A percentile compares a stretch with the other conserved stretches of the same genome.
phyloP scores from a whole-genome alignment of 768 basidiomycete genomes.

The Mycena maculata region DNA sequence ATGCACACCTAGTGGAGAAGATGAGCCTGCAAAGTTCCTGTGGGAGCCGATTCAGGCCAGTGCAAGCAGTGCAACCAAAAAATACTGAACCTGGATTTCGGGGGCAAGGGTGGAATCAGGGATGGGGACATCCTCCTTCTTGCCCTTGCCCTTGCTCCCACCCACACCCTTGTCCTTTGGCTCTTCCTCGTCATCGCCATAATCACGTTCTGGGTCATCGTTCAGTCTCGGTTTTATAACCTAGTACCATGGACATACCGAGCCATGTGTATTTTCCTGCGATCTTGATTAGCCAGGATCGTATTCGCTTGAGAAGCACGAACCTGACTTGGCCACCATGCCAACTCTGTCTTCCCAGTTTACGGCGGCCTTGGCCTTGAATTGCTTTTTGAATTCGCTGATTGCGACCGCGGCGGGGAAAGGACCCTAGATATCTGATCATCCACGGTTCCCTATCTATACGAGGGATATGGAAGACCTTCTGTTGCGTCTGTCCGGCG shows the following conservation, averaged over 20 bases:
- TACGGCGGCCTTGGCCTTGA: slow-evolving; percentile 62
- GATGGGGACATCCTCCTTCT: slow-evolving; percentile 44
- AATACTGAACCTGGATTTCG: slow-evolving; percentile 55
- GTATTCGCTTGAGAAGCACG: slow-evolving; percentile 4
- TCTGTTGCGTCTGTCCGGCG: slow-evolving; percentile 59
- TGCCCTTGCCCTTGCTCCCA: slow-evolving; percentile 21
- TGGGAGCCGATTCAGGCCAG: background rate
- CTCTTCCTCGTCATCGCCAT: slow-evolving; percentile 62
- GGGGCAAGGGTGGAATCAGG: slow-evolving; percentile 58
- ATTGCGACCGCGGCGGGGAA: slow-evolving; percentile 54
- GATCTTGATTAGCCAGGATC: background rate
- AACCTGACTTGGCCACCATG: slow-evolving; percentile 65
- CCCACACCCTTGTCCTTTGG: slow-evolving; percentile 42
- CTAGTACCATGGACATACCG: slow-evolving; percentile 47
- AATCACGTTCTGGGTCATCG: slow-evolving; percentile 57
- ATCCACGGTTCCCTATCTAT: background rate
- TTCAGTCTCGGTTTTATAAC: background rate
- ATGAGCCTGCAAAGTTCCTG: slow-evolving; percentile 63
- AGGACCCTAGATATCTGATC: slow-evolving; percentile 54
- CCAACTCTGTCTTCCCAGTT: slow-evolving; percentile 63
- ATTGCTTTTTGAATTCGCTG: slow-evolving; percentile 70
- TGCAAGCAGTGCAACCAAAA: background rate
- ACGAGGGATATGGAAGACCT: slow-evolving; percentile 47
- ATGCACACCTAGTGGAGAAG: slow-evolving; percentile 57
- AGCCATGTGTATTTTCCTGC: slow-evolving; percentile 73